Evolutionary conservation across 2,329 filamentous ascomycete genomes (phyloP), one percentile per base, ranked within the genome.

Genomic region (Microthyrium microscopicum): DNA sequence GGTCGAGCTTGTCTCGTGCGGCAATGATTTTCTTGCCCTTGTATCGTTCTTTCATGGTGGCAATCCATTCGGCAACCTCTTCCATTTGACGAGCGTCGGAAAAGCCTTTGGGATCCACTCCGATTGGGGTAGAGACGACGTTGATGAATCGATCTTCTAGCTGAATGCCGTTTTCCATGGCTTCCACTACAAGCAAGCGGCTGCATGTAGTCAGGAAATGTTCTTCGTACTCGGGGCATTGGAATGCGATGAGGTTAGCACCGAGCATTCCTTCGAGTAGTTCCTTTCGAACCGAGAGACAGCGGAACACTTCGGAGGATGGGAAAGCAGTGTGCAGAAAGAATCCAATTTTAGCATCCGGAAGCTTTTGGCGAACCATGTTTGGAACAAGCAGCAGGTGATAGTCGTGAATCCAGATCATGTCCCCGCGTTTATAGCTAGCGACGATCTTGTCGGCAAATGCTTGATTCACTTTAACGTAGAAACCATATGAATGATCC

Each of bases 201-300:
- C 83, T 93, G 64, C 87, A 94, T 0, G 87, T 95, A 55, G 94
- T 85, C 31, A 94, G 62, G 55, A 95, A 95, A 57, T 95, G 89
- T 11, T 87, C 74, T 4, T 80, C 78, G 49, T 95, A 95, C 54
- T 95, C 87, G 36, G 77, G 73, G 17, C 84, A 92, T 57, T 95
- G 87, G 57, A 95, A 95, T 2, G 82, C 85, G 40, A 95, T 72
- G 9, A 95, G 62, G 45, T 94, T 92, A 35, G 89, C 82, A 7
- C 87, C 87, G 1, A 95, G 70, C 64, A 95, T 87, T 35, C 89
- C 87, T 45, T 93, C 78, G 2, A 95, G 68, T 7, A 95, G 68
- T 54, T 93, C 71, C 44, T 79, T 85, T 38, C 87, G 78, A 8
- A 83, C 76, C 3, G 87, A 81, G 16, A 95, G 60, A 52, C 87